These are phyloP conservation scores for Passiflora organensis DNA, from an alignment of 345 rosid species.

Conservation along the genomic window DNA sequence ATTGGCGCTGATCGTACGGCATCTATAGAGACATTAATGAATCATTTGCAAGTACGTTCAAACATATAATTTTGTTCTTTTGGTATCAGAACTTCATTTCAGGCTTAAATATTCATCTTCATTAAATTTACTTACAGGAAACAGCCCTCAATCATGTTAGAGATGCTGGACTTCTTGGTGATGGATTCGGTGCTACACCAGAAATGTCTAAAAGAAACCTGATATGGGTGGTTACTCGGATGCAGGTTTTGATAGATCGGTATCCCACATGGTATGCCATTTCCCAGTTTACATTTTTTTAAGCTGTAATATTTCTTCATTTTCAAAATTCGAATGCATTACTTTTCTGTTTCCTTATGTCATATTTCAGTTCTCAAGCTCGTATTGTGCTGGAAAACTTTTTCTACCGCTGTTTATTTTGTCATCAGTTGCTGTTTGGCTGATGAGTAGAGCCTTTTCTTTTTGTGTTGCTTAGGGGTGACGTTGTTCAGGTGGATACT, in stretches of 20 bases:
- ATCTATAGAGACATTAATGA: conserved; percentile 94
- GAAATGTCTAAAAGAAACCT: conserved; percentile 88
- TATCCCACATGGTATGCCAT: conserved; percentile 99
- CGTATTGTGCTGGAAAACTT: neutral
- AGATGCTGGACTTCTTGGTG: conserved; percentile 78
- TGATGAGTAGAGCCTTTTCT: neutral
- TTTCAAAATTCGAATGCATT: neutral
- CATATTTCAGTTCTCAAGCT: neutral
- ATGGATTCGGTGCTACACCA: conserved; percentile 96
- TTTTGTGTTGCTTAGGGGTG: conserved; percentile 67
- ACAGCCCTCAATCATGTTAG: conserved; percentile 96
- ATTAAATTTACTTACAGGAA: conserved; percentile 48
- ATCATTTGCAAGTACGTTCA: conserved; percentile 75
- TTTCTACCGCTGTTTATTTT: neutral
- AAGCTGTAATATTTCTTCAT: neutral
- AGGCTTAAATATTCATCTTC: neutral
- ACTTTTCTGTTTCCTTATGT: neutral
- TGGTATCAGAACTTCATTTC: neutral
- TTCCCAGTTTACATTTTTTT: neutral
- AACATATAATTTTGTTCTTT: neutral
- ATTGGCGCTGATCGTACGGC: conserved; percentile 98
- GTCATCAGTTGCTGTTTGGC: neutral
- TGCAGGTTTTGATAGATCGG: conserved; percentile 86
- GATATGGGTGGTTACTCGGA: conserved; percentile 92
- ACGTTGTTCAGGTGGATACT: conserved; percentile 81